Base-by-base conservation (phyloP, 495 filamentous ascomycete genomes). In the Trichoderma reesei region DNA sequence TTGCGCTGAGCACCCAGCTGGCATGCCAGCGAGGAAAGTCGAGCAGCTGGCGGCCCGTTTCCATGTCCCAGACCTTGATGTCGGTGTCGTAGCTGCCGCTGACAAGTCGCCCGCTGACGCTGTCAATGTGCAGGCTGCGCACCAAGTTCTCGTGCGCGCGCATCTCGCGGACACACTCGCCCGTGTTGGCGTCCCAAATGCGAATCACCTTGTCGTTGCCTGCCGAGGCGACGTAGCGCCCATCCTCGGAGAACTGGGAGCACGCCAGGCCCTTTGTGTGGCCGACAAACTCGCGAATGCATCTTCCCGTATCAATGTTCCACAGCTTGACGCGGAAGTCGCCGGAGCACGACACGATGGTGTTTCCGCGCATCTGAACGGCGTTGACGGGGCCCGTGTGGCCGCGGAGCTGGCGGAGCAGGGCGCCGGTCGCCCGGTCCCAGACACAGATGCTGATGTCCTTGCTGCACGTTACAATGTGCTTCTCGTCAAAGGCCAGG, bases 381-480 rank as follows among this genome's bases (percentile, higher is more conserved):
- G 94, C 94, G 68, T 98, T 98, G 56, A 98, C 94, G 3, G 94
- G 94, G 0, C 92, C 95, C 0, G 81, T 76, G 74, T 98, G 94
- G 5, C 93, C 94, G 44, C 80, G 79, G 44, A 98, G 80, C 68
- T 87, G 88, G 65, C 87, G 87, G 51, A 94, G 73, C 26, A 92
- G 78, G 4, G 75, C 76, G 51, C 90, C 89, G 0, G 89, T 94
- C 13, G 80, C 74, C 60, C 93, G 89, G 68, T 96, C 90, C 94
- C 94, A 98, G 20, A 98, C 85, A 73, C 90, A 91, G 71, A 98
- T 92, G 13, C 83, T 90, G 46, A 86, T 84, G 75, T 98, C 94
- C 75, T 98, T 98, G 67, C 90, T 96, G 77, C 93, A 97, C 33
- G 92, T 96, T 18, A 98, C 87, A 66, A 98, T 96, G 75, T 94